phyloP scores from a whole-genome alignment of 306 rosid species.

The Medicago truncatula region MtrunA17r5.0-ANR NC_053044.1:7129501-7130000 shows the following conservation, averaged over 20 bases:
- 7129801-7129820: neutral
- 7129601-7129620: neutral
- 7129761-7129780: constrained; percentile 28
- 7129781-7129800: neutral
- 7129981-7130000: too few species aligned
- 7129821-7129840: neutral
- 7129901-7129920: neutral
- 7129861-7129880: neutral
- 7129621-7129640: neutral
- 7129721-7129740: neutral
- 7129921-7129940: too few species aligned
- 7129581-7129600: constrained; percentile 21
- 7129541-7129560: too few species aligned
- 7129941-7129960: too few species aligned
- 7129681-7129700: neutral
- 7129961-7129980: too few species aligned
- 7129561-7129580: constrained; percentile 19
- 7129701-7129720: neutral
- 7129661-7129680: neutral
- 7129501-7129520: too few species aligned
- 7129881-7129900: neutral
- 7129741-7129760: neutral
- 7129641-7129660: constrained; percentile 15
- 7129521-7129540: too few species aligned
- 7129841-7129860: constrained; percentile 2